These are phyloP conservation scores for Atractiella rhizophila DNA, from an alignment of 768 basidiomycete genomes.

Conservation along the genomic window DNA sequence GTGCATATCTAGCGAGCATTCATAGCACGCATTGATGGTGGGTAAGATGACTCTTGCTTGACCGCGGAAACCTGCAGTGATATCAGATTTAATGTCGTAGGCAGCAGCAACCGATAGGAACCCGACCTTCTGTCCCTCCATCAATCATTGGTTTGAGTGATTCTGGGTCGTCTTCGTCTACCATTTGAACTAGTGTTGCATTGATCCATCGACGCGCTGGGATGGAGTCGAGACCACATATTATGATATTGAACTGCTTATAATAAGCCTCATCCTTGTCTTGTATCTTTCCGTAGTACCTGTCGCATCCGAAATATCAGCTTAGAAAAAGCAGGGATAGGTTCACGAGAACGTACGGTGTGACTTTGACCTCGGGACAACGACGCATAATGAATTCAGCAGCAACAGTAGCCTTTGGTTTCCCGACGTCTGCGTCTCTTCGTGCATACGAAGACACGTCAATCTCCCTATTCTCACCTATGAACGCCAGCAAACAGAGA, in stretches of 20 bases:
- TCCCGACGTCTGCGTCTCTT: slow-evolving; percentile 73
- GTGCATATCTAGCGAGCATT: slow-evolving; percentile 92
- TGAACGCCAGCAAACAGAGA: neutral
- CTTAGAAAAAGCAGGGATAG: neutral
- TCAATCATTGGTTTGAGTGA: slow-evolving; percentile 90
- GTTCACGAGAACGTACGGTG: slow-evolving; percentile 35
- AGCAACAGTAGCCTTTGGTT: slow-evolving; percentile 76
- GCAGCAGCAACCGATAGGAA: neutral
- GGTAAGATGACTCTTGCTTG: slow-evolving; percentile 93
- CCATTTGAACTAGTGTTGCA: slow-evolving; percentile 80
- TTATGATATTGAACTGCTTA: slow-evolving; percentile 84
- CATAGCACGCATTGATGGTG: slow-evolving; percentile 83
- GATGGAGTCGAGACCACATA: slow-evolving; percentile 90
- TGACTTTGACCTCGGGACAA: slow-evolving; percentile 85
- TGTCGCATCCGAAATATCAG: slow-evolving; percentile 20
- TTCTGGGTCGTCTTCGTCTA: slow-evolving; percentile 76
- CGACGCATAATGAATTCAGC: slow-evolving; percentile 93
- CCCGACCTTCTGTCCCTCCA: slow-evolving; percentile 80
- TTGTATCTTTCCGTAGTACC: slow-evolving; percentile 91
- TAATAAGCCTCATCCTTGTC: slow-evolving; percentile 90
- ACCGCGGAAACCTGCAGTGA: slow-evolving; percentile 64
- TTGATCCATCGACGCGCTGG: slow-evolving; percentile 98
- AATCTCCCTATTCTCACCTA: neutral
- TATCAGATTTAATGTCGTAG: neutral
- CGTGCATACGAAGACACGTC: neutral